Evolutionary conservation across 257 asterid species (phyloP).

Genomic region (Fraxinus cuspidata): DNA sequence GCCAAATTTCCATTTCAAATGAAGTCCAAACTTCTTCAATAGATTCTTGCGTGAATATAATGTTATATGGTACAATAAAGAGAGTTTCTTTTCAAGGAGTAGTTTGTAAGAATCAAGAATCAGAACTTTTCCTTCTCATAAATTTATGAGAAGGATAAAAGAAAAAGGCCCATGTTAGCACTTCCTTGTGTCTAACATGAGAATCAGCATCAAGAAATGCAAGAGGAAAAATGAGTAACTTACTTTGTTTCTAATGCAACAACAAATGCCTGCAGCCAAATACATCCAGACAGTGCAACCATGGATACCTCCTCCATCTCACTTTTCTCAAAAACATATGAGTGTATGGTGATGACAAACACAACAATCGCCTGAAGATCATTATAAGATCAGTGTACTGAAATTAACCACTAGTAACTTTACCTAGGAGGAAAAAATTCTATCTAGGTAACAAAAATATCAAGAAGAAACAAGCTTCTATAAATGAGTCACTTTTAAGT

Average conservation of each 20-base stretch:
- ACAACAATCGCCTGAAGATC: constrained; percentile 90
- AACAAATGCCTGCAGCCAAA: constrained; percentile 98
- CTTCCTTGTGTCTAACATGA: not conserved
- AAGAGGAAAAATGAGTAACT: constrained; percentile 34
- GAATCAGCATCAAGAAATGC: constrained; percentile 18
- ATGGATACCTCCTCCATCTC: constrained; percentile 98
- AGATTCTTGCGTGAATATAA: not conserved
- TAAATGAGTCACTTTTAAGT: constrained; percentile 3
- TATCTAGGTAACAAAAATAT: not conserved
- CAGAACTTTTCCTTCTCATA: not conserved
- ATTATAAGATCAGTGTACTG: constrained; percentile 12
- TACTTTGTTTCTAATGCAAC: constrained; percentile 93
- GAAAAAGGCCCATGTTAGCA: not conserved
- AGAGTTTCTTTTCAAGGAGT: not conserved
- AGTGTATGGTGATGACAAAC: constrained; percentile 78
- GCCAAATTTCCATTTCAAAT: not conserved
- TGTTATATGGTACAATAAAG: not conserved
- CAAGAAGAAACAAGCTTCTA: constrained; percentile 13
- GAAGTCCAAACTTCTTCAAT: not conserved
- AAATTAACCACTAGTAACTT: constrained; percentile 18
- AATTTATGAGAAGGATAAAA: not conserved
- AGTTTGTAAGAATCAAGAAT: not conserved
- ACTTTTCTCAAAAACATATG: constrained; percentile 88
- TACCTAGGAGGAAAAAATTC: constrained; percentile 18
- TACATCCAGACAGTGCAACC: constrained; percentile 98